Percentiles rank a stretch among this genome's conserved stretches.
Conservation (phyloP, 2,329 filamentous ascomycete species). For the Penicillium freii region DNA sequence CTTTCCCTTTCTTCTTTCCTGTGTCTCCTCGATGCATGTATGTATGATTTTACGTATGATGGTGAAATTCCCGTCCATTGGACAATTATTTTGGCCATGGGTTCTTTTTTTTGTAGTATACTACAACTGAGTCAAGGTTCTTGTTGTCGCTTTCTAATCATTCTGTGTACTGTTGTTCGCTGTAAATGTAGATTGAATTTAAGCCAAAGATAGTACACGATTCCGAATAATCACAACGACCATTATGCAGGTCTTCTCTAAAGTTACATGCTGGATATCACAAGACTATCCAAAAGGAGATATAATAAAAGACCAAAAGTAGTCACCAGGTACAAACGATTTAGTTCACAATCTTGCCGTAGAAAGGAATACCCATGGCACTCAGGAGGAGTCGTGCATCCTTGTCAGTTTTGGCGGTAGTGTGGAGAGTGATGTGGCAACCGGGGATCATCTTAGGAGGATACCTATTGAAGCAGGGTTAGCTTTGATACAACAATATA, state of each 20-base stretch:
- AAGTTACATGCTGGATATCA: slow-evolving; percentile 28
- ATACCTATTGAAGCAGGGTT: slow-evolving; percentile 47
- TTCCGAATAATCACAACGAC: slow-evolving; percentile 24
- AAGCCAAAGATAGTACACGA: slow-evolving; percentile 25
- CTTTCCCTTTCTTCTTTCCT: background rate
- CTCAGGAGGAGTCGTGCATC: slow-evolving; percentile 76
- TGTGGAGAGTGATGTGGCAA: slow-evolving; percentile 79
- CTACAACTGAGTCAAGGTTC: background rate
- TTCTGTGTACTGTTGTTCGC: background rate
- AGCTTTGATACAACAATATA: background rate
- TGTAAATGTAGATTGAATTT: slow-evolving; percentile 18
- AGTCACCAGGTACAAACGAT: background rate
- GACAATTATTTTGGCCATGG: background rate
- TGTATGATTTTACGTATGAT: slow-evolving; percentile 21
- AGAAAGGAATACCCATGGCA: slow-evolving; percentile 74
- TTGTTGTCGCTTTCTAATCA: background rate
- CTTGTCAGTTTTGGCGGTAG: slow-evolving; percentile 77
- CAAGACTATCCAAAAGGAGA: slow-evolving; percentile 10
- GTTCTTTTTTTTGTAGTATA: slow-evolving; percentile 2
- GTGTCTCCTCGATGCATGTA: slow-evolving; percentile 1
- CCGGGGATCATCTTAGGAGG: slow-evolving; percentile 77
- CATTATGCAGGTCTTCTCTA: slow-evolving; percentile 26
- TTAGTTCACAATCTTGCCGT: slow-evolving; percentile 66
- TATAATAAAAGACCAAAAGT: slow-evolving; percentile 8
- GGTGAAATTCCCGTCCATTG: background rate